These are phyloP conservation scores for Theobroma cacao DNA, from an alignment of 345 rosid species.

Conservation along the genomic window DNA sequence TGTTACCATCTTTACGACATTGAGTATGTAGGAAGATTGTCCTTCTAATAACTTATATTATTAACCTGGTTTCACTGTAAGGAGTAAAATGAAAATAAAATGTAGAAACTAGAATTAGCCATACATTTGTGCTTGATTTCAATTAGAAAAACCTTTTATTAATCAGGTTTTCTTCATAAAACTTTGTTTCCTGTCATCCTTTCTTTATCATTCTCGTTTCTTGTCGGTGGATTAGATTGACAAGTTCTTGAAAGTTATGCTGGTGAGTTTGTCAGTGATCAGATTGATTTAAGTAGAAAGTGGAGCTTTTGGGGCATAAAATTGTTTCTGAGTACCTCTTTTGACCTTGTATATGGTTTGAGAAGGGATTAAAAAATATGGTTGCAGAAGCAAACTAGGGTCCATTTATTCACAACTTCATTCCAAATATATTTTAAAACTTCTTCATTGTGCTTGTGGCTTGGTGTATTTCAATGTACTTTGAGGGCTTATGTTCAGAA, in stretches of 20 bases:
- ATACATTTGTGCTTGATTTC: neutral
- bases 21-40: neutral
- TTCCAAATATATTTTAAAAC: neutral
- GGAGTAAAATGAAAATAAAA: neutral
- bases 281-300: neutral
- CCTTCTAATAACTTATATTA: neutral
- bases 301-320: neutral
- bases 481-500: neutral
- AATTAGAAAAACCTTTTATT: neutral
- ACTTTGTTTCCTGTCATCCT: neutral
- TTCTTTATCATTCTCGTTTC: neutral
- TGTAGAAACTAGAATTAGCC: neutral
- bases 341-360: neutral
- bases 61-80: neutral
- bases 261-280: neutral
- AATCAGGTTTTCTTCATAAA: neutral
- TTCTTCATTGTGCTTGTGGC: neutral
- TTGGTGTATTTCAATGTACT: neutral
- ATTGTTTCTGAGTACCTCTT: neutral
- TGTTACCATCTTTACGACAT: neutral
- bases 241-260: neutral
- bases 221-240: neutral
- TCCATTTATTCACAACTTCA: neutral
- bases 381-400: neutral
- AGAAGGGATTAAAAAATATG: constrained; percentile 1